Evolutionary conservation across 441 rosid genomes (phyloP), one percentile per base, ranked within the genome.

Genomic region (Jatropha multifida): DNA sequence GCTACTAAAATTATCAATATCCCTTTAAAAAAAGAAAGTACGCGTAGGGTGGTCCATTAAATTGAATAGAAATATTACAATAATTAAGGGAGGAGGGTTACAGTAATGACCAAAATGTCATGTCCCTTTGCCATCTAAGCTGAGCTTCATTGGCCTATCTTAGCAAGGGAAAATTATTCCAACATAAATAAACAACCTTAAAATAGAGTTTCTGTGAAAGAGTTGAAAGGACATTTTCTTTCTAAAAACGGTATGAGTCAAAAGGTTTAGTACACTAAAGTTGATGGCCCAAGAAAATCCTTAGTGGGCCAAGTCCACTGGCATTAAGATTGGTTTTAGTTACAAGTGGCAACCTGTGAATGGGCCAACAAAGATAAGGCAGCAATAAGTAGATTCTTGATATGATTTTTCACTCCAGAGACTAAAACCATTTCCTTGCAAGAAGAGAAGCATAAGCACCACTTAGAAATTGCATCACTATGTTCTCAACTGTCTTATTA

Each of bases 291-390:
- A 27, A 0, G 69, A 60, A 41, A 76, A 76, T 69, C 65, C 69
- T 9, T 0, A 10, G 79, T 12, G 65, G 69, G 63, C 20, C 64
- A 26, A 7, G 27, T 46, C 55, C 4, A 52, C 3, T 27, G 13
- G 32, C 32, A 69, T 8, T 56, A 44, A 42, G 10, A 63, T 71
- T 65, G 44, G 17, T 20, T 8, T 48, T 23, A 13, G 11, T 14
- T 37, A 52, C 18, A 75, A 48, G 76, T 79, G 84, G 81, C 78
- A 66, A 20, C 32, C 17, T 42, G 10, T 58, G 38, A 69, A 3
- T 66, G 86, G 86, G 63, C 52, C 74, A 73, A 62, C 80, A 41
- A 37, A 70, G 87, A 81, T 84, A 81, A 84, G 80, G 72, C 69
- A 20, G 3, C 74, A 48, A 69, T 40, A 52, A 26, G 54, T 51